Conservation (phyloP, 2,329 filamentous ascomycete species). For the Colletotrichum godetiae region DNA sequence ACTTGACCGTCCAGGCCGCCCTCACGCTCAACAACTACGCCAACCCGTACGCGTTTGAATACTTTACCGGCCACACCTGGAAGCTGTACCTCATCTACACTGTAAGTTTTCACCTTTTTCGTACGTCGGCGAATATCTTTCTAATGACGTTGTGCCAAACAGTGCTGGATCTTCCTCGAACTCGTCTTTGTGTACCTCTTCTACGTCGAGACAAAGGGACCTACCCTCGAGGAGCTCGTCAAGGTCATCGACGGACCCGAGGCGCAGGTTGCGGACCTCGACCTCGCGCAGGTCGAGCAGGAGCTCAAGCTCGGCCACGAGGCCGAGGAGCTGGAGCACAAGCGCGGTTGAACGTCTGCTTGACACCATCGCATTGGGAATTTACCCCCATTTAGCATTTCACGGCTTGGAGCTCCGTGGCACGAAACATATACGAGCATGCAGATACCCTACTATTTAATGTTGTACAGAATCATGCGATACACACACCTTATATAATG, state of each 20-base stretch:
- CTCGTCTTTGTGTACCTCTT: slow-evolving; percentile 66
- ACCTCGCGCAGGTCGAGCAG: slow-evolving; percentile 58
- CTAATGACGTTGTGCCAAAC: not conserved
- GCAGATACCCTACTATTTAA: slow-evolving; percentile 20
- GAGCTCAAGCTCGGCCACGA: slow-evolving; percentile 42
- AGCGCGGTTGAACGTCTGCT: slow-evolving; percentile 17
- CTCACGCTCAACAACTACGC: slow-evolving; percentile 65
- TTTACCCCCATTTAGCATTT: not conserved
- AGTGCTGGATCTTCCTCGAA: slow-evolving; percentile 64
- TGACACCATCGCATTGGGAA: not conserved
- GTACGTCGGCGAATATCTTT: too few relatives aligned
- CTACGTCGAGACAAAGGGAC: slow-evolving; percentile 71
- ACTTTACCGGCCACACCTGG: slow-evolving; percentile 58
- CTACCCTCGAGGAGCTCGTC: slow-evolving; percentile 74
- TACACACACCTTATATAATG: slow-evolving; percentile 13
- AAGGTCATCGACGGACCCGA: slow-evolving; percentile 74
- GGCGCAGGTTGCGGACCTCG: slow-evolving; percentile 58
- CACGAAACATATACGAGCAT: slow-evolving; percentile 17
- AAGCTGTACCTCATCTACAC: slow-evolving; percentile 69
- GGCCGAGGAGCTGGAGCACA: slow-evolving; percentile 32
- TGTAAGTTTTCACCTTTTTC: slow-evolving; percentile 45
- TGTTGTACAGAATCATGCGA: slow-evolving; percentile 12
- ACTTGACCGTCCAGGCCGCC: slow-evolving; percentile 65
- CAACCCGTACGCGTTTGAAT: slow-evolving; percentile 65
- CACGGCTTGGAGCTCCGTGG: not conserved